Conservation (phyloP, 2,329 filamentous ascomycete species). For the Aspergillus fumigatus region DNA sequence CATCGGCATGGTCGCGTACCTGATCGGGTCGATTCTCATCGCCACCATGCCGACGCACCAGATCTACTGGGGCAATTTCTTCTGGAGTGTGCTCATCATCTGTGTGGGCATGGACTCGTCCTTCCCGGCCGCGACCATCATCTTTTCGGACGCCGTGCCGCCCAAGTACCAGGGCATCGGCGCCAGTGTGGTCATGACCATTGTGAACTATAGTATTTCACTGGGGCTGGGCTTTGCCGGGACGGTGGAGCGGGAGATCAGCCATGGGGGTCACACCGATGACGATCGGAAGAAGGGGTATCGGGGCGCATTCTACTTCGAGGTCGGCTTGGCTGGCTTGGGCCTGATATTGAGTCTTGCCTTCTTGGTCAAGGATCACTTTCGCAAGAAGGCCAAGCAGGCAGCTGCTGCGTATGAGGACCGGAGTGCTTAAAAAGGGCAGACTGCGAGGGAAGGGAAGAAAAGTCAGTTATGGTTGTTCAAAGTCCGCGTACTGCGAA, state of each 20-base stretch:
- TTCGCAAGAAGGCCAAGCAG: neutral
- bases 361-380: conserved; percentile 1
- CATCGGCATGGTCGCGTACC: conserved; percentile 8
- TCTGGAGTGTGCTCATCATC: conserved; percentile 2
- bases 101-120: conserved; percentile 11
- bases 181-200: conserved; percentile 8
- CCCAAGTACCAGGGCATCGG: conserved; percentile 11
- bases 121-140: conserved; percentile 13
- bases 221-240: conserved; percentile 14
- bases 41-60: conserved; percentile 6
- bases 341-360: neutral
- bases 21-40: conserved; percentile 8
- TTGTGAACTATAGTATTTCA: conserved; percentile 13
- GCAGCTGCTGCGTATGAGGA: neutral
- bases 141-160: conserved; percentile 7
- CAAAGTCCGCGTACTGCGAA: too few species aligned
- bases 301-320: conserved; percentile 5
- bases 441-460: too few species aligned
- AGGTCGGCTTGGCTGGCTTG: conserved; percentile 6
- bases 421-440: neutral
- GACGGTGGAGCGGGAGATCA: conserved; percentile 9
- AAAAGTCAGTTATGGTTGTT: too few species aligned
- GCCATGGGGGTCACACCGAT: conserved; percentile 3
- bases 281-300: conserved; percentile 8
- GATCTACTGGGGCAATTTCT: conserved; percentile 11